A percentile compares a stretch with the other conserved stretches of the same genome.
phyloP scores from a whole-genome alignment of 2,329 filamentous ascomycete species.

The Dactylonectria macrodidyma region DNA sequence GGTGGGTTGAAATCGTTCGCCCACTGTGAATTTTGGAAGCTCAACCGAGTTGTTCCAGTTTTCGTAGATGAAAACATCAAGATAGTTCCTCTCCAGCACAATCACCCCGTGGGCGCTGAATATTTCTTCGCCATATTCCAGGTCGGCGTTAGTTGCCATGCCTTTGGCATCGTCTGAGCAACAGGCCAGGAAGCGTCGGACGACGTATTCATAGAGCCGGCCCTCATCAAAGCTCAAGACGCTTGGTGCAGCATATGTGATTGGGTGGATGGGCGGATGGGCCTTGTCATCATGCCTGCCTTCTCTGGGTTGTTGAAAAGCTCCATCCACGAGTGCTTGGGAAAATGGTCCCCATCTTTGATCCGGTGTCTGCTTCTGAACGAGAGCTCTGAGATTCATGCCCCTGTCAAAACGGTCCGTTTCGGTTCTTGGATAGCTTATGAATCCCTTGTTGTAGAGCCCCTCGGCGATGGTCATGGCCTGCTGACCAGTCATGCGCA shows the following conservation, averaged over 20 bases:
- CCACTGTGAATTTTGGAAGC: slow-evolving; percentile 83
- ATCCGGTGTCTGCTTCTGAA: slow-evolving; percentile 88
- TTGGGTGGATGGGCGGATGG: slow-evolving; percentile 96
- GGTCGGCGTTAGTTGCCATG: slow-evolving; percentile 85
- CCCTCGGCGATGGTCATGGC: slow-evolving; percentile 91
- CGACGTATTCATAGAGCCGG: slow-evolving; percentile 92
- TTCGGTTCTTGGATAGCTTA: slow-evolving; percentile 97
- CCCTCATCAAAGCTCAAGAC: slow-evolving; percentile 78
- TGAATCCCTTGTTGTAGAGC: slow-evolving; percentile 94
- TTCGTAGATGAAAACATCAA: slow-evolving; percentile 96
- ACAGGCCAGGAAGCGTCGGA: slow-evolving; percentile 92
- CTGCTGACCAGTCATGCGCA: slow-evolving; percentile 91
- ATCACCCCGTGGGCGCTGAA: slow-evolving; percentile 89
- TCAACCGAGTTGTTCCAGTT: slow-evolving; percentile 93
- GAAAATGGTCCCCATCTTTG: slow-evolving; percentile 86
- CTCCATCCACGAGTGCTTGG: slow-evolving; percentile 79
- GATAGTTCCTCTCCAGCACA: slow-evolving; percentile 90
- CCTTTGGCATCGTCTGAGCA: slow-evolving; percentile 96
- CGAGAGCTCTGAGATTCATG: slow-evolving; percentile 85
- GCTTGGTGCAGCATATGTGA: slow-evolving; percentile 82
- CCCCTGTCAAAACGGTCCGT: slow-evolving; percentile 95
- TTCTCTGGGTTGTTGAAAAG: slow-evolving; percentile 84
- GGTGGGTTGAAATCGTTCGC: slow-evolving; percentile 88
- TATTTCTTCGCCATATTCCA: slow-evolving; percentile 85
- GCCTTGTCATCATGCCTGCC: slow-evolving; percentile 96